Evolutionary conservation across 2,329 filamentous ascomycete genomes (phyloP).

Genomic region (Fusarium solani-melongenae): DNA sequence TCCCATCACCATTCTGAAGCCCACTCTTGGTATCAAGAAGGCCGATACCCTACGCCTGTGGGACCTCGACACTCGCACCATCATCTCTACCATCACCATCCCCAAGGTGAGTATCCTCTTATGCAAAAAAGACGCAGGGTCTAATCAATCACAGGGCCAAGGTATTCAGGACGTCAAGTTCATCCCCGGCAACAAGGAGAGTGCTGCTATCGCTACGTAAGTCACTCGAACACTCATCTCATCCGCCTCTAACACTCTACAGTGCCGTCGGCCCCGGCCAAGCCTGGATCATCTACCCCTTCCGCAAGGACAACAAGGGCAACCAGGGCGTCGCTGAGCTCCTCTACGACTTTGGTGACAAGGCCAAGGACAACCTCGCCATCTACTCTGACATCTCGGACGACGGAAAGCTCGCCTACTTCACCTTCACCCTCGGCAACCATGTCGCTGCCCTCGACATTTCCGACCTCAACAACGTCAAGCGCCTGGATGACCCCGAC

Average conservation of each 20-base stretch:
- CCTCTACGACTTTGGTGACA: constrained; percentile 67
- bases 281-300: constrained; percentile 74
- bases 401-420: constrained; percentile 68
- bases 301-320: constrained; percentile 64
- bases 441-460: constrained; percentile 70
- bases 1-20: constrained; percentile 70
- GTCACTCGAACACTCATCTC: background rate
- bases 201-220: constrained; percentile 66
- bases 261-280: constrained; percentile 67
- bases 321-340: constrained; percentile 68
- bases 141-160: constrained; percentile 52
- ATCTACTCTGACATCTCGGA: constrained; percentile 71
- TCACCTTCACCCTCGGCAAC: constrained; percentile 70
- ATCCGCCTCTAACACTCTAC: background rate
- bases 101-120: constrained; percentile 56
- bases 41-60: constrained; percentile 70
- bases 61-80: constrained; percentile 63
- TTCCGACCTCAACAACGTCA: constrained; percentile 67
- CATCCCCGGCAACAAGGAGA: constrained; percentile 69
- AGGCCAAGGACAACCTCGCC: constrained; percentile 65
- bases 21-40: constrained; percentile 62
- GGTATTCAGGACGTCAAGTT: constrained; percentile 75
- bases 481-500: constrained; percentile 69
- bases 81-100: constrained; percentile 70
- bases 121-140: fast-evolving